Percentiles rank a stretch among this genome's conserved stretches.
Evolutionary conservation across 345 rosid genomes (phyloP).

Genomic region (Bruguiera gymnorhiza): DNA sequence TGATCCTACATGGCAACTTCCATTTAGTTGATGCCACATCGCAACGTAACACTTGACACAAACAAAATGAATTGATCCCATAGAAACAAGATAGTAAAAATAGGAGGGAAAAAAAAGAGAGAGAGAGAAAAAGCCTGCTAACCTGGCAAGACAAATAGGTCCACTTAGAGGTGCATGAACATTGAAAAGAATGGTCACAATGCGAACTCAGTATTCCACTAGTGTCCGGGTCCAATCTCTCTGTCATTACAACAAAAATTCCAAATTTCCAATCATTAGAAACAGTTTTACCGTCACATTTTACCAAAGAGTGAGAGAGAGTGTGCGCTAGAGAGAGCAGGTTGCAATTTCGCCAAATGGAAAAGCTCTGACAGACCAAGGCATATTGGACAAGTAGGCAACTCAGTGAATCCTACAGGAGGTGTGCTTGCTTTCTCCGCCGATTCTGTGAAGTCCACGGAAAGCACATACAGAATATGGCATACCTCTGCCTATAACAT

Average conservation of each 20-base stretch:
- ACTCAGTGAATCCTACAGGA: conserved; percentile 63
- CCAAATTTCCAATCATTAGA: neutral
- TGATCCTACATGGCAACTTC: no score
- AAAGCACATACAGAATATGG: conserved; percentile 56
- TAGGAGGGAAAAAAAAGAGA: neutral
- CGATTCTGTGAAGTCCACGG: conserved; percentile 66
- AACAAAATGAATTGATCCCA: neutral
- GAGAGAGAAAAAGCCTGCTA: conserved; percentile 21
- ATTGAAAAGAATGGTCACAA: conserved; percentile 95
- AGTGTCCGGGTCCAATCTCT: conserved; percentile 91
- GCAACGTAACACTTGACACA: neutral
- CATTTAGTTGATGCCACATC: neutral
- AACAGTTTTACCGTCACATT: neutral
- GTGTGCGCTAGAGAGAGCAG: no score
- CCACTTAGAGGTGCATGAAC: conserved; percentile 93
- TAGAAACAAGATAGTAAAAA: neutral
- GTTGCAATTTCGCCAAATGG: neutral
- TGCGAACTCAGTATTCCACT: conserved; percentile 77
- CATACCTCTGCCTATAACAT: conserved; percentile 78
- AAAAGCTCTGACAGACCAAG: conserved; percentile 49
- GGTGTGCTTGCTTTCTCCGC: conserved; percentile 63
- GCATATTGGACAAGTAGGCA: conserved; percentile 90
- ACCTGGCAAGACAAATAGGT: conserved; percentile 90
- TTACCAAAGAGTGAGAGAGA: neutral
- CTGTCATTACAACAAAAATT: conserved; percentile 29